Evolutionary conservation across 2,329 filamentous ascomycete species (phyloP).

Genomic region (Microcyclospora pomicola): DNA sequence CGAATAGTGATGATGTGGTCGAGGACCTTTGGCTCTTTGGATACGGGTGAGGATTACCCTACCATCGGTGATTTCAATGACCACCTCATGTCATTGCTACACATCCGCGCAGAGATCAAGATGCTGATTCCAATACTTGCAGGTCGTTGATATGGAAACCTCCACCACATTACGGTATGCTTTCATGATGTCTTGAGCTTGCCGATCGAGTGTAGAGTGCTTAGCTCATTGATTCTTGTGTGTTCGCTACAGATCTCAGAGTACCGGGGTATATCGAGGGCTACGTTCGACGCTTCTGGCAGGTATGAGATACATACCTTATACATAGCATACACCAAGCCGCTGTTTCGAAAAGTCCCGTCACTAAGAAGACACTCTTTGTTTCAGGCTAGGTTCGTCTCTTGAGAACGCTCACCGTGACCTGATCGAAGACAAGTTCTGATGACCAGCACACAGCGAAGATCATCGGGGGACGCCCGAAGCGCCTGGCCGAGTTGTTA

Average conservation of each 20-base stretch:
- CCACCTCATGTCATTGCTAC: not conserved
- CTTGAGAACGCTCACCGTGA: not conserved
- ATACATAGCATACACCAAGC: not conserved
- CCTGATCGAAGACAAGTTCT: not conserved
- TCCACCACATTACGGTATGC: conserved; percentile 78
- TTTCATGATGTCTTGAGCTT: not conserved
- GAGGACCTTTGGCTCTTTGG: conserved; percentile 85
- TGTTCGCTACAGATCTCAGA: conserved; percentile 49
- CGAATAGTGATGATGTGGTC: not conserved
- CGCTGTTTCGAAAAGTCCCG: not conserved
- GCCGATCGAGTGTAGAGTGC: no score
- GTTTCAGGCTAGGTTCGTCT: not conserved
- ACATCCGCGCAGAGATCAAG: not conserved
- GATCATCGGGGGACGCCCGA: conserved; percentile 89
- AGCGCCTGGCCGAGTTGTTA: conserved; percentile 80
- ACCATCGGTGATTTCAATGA: not conserved
- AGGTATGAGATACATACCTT: conserved; percentile 47
- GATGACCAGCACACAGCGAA: conserved; percentile 43
- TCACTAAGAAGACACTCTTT: not conserved
- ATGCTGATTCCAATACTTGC: conserved; percentile 2
- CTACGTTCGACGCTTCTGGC: conserved; percentile 95
- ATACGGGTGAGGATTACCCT: conserved; percentile 59
- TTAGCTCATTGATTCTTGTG: no score
- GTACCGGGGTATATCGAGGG: conserved; percentile 83
- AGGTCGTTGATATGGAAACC: conserved; percentile 98